Evolutionary conservation across 805 yeast genomes (phyloP).

Genomic region (Yamadazyma kitorensis): DNA sequence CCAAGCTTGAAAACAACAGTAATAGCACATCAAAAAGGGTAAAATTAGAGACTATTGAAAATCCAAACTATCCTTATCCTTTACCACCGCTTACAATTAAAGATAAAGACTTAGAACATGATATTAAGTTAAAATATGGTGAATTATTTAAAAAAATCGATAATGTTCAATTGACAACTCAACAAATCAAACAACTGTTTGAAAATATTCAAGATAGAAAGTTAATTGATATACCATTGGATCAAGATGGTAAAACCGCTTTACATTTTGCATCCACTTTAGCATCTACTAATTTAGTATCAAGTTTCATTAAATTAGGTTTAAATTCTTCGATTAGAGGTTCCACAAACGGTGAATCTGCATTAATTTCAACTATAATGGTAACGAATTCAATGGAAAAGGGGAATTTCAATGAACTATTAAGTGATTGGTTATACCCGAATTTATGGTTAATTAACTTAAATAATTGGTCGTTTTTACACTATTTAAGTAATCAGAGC

Average conservation of each 20-base stretch:
- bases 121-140: conserved; percentile 30
- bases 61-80: conserved; percentile 36
- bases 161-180: conserved; percentile 16
- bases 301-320: conserved; percentile 31
- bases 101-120: conserved; percentile 25
- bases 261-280: conserved; percentile 43
- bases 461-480: conserved; percentile 76
- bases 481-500: conserved; percentile 61
- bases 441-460: conserved; percentile 45
- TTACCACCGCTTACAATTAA: conserved; percentile 26
- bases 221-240: conserved; percentile 36
- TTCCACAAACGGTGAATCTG: conserved; percentile 35
- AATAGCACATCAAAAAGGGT: no score
- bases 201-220: conserved; percentile 13
- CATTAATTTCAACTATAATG: conserved; percentile 67
- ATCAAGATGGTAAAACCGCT: conserved; percentile 39
- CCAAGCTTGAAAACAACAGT: no score
- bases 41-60: conserved; percentile 10
- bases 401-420: conserved; percentile 66
- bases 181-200: conserved; percentile 25
- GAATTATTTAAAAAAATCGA: conserved; percentile 34
- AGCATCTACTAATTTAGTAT: conserved; percentile 34
- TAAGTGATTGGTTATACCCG: conserved; percentile 70
- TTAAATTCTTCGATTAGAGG: conserved; percentile 41
- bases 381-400: conserved; percentile 82